phyloP scores from a whole-genome alignment of 2,329 filamentous ascomycete species.

The Sphaceloma murrayae region DNA sequence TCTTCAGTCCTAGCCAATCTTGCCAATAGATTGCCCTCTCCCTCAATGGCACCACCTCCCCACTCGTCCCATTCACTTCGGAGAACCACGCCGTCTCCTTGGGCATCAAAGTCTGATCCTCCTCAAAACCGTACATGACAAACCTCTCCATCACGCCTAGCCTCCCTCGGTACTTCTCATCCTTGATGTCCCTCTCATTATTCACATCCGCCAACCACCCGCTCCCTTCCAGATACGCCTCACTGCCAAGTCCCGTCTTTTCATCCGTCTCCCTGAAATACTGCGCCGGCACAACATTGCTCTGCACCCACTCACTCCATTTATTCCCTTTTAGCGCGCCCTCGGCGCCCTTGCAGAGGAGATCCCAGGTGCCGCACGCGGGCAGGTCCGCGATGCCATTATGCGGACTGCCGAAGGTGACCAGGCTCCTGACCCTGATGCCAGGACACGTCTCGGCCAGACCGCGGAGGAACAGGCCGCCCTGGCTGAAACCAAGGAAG shows the following conservation, averaged over 20 bases:
- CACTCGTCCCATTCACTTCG: conserved; percentile 63
- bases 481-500: conserved; percentile 89
- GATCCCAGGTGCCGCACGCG: conserved; percentile 60
- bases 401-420: conserved; percentile 87
- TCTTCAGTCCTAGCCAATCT: conserved; percentile 84
- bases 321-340: conserved; percentile 68
- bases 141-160: conserved; percentile 63
- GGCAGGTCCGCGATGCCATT: conserved; percentile 83
- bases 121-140: conserved; percentile 80
- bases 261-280: conserved; percentile 69
- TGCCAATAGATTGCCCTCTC: conserved; percentile 69
- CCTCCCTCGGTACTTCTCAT: conserved; percentile 61
- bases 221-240: conserved; percentile 65
- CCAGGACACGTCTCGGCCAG: conserved; percentile 89
- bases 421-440: conserved; percentile 64
- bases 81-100: conserved; percentile 88
- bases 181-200: conserved; percentile 75
- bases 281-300: conserved; percentile 77
- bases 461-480: conserved; percentile 87
- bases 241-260: conserved; percentile 45
- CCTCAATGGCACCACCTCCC: conserved; percentile 55
- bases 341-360: conserved; percentile 72
- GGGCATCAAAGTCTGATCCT: conserved; percentile 77
- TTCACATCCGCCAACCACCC: conserved; percentile 95
- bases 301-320: conserved; percentile 71